Evolutionary conservation across 768 basidiomycete species (phyloP).

Genomic region (Lyophyllum atratum): DNA sequence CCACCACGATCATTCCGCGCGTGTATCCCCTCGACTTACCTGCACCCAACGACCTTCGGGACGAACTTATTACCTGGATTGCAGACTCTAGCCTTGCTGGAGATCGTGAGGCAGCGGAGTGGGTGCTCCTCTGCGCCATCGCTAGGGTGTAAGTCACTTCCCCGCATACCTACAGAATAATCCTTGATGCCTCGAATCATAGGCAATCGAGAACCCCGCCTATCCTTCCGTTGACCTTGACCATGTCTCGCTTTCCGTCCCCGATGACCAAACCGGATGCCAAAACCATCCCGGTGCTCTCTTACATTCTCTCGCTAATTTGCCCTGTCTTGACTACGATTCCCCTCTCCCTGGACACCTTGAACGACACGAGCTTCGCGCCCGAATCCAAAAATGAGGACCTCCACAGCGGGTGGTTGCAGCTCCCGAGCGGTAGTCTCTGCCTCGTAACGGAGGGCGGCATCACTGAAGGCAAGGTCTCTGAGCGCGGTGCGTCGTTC

Average conservation of each 20-base stretch:
- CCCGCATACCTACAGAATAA: constrained; percentile 1
- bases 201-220: constrained; percentile 71
- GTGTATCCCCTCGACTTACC: constrained; percentile 31
- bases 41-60: constrained; percentile 34
- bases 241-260: constrained; percentile 62
- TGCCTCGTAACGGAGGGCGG: constrained; percentile 67
- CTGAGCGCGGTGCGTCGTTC: constrained; percentile 49
- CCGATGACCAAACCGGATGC: constrained; percentile 19
- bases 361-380: constrained; percentile 60
- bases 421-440: constrained; percentile 63
- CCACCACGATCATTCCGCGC: constrained; percentile 39
- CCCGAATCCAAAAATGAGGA: constrained; percentile 75
- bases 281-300: constrained; percentile 47
- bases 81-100: constrained; percentile 69
- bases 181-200: background rate
- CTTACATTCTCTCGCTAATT: constrained; percentile 54
- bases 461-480: constrained; percentile 66
- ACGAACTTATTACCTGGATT: constrained; percentile 71
- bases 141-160: constrained; percentile 59
- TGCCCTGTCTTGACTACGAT: constrained; percentile 58
- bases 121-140: constrained; percentile 63
- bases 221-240: constrained; percentile 67
- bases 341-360: constrained; percentile 59
- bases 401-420: constrained; percentile 72
- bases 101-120: constrained; percentile 71